Evolutionary conservation across 257 asterid species (phyloP), one percentile per base, ranked within the genome.

Genomic region (Agastache rugosa): DNA sequence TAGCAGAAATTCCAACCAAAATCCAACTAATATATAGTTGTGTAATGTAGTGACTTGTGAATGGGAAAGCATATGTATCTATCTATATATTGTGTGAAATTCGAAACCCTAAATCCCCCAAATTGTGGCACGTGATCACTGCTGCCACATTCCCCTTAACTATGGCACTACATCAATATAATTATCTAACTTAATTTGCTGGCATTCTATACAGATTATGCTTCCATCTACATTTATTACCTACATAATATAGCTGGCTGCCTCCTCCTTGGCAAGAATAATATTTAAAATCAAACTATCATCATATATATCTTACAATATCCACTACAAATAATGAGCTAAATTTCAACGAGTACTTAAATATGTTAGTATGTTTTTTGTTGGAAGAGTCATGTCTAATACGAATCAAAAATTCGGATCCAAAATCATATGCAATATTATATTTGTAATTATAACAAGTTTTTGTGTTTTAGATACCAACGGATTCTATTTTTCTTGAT

Each of bases 91-190:
- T 39, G 44, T 39, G 44, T 58, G 15, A 1, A 25, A 53, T 62
- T 68, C 25, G 31, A 69, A 79, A 25, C 69, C 63, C 71, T 63
- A 53, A 53, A 54, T 70, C 80, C 83, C 80, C 58, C 51, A 37
- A 70, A 44, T 56, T 27, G 71, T 75, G 80, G 62, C 83, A 75
- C 83, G 65, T 79, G 66, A 79, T 68, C 25, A 31, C 27, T 59
- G 27, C 42, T 44, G 60, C 65, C 63, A 62, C 65, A 66, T 63
- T 5, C 48, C 35, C 70, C 67, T 67, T 22, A 69, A 69, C 29
- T 42, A 69, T 11, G 71, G 15, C 77, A 63, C 74, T 64, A 55
- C 70, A 27, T 39, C 54, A 20, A 53, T 9, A 19, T 53, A 53
- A 23, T 71, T 23, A 19, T 63, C 78, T 22, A 64, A 51, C 55